These are phyloP conservation scores for Boletellus emodensis DNA, from an alignment of 768 basidiomycete genomes.

Conservation along the genomic window DNA sequence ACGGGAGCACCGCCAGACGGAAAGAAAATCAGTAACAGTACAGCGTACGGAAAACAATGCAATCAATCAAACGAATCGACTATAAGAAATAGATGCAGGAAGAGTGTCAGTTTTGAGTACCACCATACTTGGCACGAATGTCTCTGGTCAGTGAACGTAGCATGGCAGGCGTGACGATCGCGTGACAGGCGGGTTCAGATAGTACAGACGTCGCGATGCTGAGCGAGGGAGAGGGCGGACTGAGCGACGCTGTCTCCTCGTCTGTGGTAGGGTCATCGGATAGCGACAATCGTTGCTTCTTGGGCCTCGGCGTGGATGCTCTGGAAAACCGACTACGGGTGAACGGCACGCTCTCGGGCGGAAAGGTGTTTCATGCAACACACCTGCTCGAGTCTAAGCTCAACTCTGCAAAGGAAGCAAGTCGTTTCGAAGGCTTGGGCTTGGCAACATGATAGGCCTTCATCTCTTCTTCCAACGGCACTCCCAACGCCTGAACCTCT, in stretches of 20 bases:
- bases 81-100: slow-evolving; percentile 9
- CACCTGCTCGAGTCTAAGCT: slow-evolving; percentile 36
- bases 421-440: slow-evolving; percentile 45
- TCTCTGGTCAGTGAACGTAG: slow-evolving; percentile 40
- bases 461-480: slow-evolving; percentile 36
- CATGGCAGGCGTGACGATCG: slow-evolving; percentile 60
- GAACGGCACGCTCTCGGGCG: background rate
- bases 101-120: background rate
- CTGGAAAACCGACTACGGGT: slow-evolving; percentile 13
- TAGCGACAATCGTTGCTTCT: slow-evolving; percentile 42
- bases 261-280: slow-evolving; percentile 32
- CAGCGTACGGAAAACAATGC: slow-evolving; percentile 4
- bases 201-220: slow-evolving; percentile 43
- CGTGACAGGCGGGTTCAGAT: slow-evolving; percentile 28
- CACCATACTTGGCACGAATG: slow-evolving; percentile 30
- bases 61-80: background rate
- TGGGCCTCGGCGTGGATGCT: slow-evolving; percentile 27
- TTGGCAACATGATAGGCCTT: slow-evolving; percentile 37
- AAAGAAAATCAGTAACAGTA: background rate
- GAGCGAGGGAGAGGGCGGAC: slow-evolving; percentile 40
- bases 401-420: slow-evolving; percentile 40
- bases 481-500: slow-evolving; percentile 30
- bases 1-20: background rate
- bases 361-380: slow-evolving; percentile 12
- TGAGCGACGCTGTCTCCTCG: slow-evolving; percentile 26